phyloP scores from a whole-genome alignment of 2,329 filamentous ascomycete genomes.

The Fusarium mangiferae region DNA sequence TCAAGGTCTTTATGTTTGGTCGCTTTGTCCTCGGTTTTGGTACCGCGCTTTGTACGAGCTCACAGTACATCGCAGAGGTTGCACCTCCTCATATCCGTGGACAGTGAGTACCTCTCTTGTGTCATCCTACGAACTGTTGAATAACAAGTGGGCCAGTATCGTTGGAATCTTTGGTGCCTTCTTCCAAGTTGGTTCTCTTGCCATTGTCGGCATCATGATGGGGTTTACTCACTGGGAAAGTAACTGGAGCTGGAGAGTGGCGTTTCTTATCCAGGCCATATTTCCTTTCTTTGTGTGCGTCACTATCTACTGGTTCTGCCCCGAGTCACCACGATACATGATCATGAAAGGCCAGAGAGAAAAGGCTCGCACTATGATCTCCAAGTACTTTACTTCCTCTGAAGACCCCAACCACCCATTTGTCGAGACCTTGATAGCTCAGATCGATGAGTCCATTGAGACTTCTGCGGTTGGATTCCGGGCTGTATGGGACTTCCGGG shows the following conservation, averaged over 20 bases:
- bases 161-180: slow-evolving; percentile 40
- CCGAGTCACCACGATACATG: slow-evolving; percentile 39
- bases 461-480: slow-evolving; percentile 16
- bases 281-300: slow-evolving; percentile 35
- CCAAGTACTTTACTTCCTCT: slow-evolving; percentile 29
- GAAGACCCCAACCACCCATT: slow-evolving; percentile 36
- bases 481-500: slow-evolving; percentile 33
- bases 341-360: slow-evolving; percentile 38
- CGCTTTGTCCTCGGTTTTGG: slow-evolving; percentile 38
- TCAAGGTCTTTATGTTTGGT: slow-evolving; percentile 31
- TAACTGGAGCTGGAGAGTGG: slow-evolving; percentile 38
- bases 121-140: fast-evolving
- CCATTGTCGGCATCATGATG: slow-evolving; percentile 41
- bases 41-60: slow-evolving; percentile 38
- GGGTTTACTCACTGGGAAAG: slow-evolving; percentile 37
- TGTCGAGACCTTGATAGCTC: slow-evolving; percentile 28
- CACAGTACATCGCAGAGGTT: slow-evolving; percentile 40
- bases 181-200: slow-evolving; percentile 38
- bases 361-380: slow-evolving; percentile 35
- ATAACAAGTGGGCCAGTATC: neutral
- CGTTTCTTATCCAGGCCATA: slow-evolving; percentile 35
- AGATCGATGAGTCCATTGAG: slow-evolving; percentile 40
- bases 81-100: slow-evolving; percentile 36
- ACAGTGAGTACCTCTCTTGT: neutral
- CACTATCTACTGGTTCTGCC: slow-evolving; percentile 36